Evolutionary conservation across 1,139 yeast species (phyloP).

Genomic region (Candida mesenterica): DNA sequence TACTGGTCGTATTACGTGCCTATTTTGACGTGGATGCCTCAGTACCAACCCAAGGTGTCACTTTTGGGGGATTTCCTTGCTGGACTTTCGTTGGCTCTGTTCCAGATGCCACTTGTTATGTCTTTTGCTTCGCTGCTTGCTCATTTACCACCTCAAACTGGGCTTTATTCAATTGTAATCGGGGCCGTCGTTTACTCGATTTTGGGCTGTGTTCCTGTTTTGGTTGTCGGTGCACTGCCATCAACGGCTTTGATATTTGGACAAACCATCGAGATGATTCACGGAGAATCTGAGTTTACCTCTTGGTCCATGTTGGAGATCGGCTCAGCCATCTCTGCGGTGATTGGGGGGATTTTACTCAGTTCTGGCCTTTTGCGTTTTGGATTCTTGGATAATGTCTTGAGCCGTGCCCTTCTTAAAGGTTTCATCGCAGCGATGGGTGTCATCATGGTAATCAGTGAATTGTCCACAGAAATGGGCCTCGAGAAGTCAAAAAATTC

Average conservation of each 20-base stretch:
- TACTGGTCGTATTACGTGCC: conserved; percentile 36
- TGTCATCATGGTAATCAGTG: conserved; percentile 32
- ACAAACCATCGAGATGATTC: conserved; percentile 24
- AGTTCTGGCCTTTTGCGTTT: conserved; percentile 29
- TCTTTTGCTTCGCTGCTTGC: conserved; percentile 34
- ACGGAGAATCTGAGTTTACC: conserved; percentile 16
- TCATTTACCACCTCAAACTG: conserved; percentile 31
- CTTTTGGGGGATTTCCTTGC: conserved; percentile 33
- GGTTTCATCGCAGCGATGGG: conserved; percentile 40
- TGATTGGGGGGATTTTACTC: conserved; percentile 26
- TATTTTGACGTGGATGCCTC: conserved; percentile 31
- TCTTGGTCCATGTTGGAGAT: conserved; percentile 22
- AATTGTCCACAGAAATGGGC: conserved; percentile 31
- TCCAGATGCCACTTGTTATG: conserved; percentile 38
- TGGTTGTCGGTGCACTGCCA: conserved; percentile 37
- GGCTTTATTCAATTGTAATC: conserved; percentile 29
- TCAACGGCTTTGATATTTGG: conserved; percentile 34
- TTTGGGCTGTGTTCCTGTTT: conserved; percentile 33
- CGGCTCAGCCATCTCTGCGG: conserved; percentile 25
- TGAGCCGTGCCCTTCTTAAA: conserved; percentile 31
- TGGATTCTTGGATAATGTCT: conserved; percentile 33
- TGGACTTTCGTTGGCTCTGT: conserved; percentile 32
- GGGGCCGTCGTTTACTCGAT: conserved; percentile 29
- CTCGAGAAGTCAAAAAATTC: conserved; percentile 22
- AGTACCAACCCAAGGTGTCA: conserved; percentile 16